Percentiles rank a stretch among this genome's conserved stretches.
phyloP scores from a whole-genome alignment of 257 asterid genomes.

The Verbascum thapsus region DNA sequence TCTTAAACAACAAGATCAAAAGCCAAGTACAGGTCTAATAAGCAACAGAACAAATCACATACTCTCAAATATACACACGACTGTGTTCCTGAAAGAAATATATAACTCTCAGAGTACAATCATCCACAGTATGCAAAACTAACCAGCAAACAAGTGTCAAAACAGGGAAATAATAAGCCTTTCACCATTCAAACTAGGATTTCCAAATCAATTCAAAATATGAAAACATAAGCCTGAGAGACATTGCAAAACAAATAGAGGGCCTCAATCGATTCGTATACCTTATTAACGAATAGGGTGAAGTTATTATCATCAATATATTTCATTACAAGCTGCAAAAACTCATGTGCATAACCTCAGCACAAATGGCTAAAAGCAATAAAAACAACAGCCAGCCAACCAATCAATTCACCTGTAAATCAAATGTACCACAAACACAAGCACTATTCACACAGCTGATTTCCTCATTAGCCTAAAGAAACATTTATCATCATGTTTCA shows the following conservation, averaged over 20 bases:
- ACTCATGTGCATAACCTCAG: conserved; percentile 24
- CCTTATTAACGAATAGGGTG: conserved; percentile 25
- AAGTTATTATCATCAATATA: no score
- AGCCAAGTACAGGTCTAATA: no score
- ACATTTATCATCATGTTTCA: conserved; percentile 28
- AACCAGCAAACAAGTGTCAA: not conserved
- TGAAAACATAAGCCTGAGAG: not conserved
- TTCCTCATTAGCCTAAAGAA: conserved; percentile 21
- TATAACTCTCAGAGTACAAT: not conserved
- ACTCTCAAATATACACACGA: not conserved
- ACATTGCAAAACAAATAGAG: not conserved
- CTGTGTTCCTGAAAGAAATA: not conserved
- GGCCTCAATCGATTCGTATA: not conserved
- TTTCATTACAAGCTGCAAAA: conserved; percentile 29
- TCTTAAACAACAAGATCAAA: no score
- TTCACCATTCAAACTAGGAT: not conserved
- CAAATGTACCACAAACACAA: conserved; percentile 16
- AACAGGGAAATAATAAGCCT: not conserved
- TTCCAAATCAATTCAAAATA: not conserved
- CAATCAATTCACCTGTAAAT: conserved; percentile 33
- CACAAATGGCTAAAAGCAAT: conserved; percentile 25
- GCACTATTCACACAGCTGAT: conserved; percentile 32
- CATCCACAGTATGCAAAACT: not conserved
- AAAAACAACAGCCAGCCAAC: conserved; percentile 16
- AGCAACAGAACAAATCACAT: no score